Base-by-base conservation (phyloP, 2,329 filamentous ascomycete species). In the Teratosphaeria gauchensis region DNA sequence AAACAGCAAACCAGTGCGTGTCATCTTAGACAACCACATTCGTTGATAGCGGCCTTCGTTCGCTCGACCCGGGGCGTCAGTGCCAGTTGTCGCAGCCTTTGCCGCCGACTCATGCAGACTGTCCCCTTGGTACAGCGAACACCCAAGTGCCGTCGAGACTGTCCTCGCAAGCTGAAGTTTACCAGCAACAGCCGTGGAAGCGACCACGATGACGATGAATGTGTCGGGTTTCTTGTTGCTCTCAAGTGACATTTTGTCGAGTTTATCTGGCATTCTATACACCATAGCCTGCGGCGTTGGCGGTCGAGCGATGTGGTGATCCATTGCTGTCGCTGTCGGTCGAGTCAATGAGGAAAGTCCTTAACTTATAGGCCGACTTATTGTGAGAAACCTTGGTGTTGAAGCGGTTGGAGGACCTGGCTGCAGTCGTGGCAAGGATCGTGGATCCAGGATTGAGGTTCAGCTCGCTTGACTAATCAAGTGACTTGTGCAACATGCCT, bases 21-120 rank as follows among this genome's bases (percentile, higher is more conserved):
- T 61, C 59, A 61, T 61, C 28, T 61, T 58, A 8, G 59, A 58
- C 16, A 61, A 33, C 56, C 56, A 61, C 59, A 61, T 61, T 19
- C 59, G 59, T 48, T 56, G 56, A 14, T 61, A 61, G n/a, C 59
- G 59, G 9, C 12, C 32, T 30, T 53, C 53, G 51, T 61, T 56
- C n/a, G 33, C 56, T 31, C 52, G n/a, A 21, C 56, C 35, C 3
- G 9, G 21, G 42, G 14, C 11, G 14, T 38, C 56, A 21, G 42
- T 42, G 46, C 53, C 53, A 21, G 56, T 53, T 16, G 16, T 55
- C 28, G 59, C 59, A 24, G 59, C 59, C 42, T 61, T 61, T 5
- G 59, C 59, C 16, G 59, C 59, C 11, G 59, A 53, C n/a, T 61
- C 56, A 28, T 61, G 59, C 53, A 61, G 30, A 51, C 59, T 58